These are phyloP conservation scores for Paratrimastix pyriformis DNA, from an alignment of 78 protist genomes.

Conservation along the genomic window DNA sequence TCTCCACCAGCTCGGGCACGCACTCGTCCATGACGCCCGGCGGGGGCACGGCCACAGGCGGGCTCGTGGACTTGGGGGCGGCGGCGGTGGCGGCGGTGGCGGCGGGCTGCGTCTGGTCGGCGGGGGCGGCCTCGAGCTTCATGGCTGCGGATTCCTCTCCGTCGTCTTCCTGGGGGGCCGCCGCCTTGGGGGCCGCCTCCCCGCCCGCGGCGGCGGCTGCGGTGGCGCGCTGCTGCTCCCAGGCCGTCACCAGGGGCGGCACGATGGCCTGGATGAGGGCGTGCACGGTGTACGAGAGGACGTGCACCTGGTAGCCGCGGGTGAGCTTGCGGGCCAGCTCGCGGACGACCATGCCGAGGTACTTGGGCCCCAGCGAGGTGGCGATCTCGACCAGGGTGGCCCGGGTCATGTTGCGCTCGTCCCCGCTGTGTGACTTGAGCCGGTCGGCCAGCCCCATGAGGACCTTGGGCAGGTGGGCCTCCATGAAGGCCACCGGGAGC, in stretches of 20 bases:
- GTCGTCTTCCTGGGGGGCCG: not conserved
- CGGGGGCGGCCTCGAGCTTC: not conserved
- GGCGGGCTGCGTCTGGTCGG: not conserved
- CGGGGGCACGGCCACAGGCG: not conserved
- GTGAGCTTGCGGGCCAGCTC: slow-evolving; percentile 1
- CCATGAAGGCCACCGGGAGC: not conserved
- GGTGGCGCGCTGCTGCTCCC: not conserved
- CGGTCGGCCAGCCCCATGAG: not conserved
- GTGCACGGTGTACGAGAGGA: not conserved
- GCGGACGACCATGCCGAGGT: not conserved
- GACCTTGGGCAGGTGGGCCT: not conserved
- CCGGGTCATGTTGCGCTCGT: not conserved
- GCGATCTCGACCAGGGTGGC: not conserved
- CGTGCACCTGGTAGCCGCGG: slow-evolving; percentile 6
- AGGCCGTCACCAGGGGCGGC: not conserved
- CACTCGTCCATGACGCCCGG: not conserved
- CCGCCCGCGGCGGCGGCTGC: not conserved
- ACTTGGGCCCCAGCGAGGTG: not conserved
- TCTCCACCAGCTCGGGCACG: not conserved
- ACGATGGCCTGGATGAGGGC: not conserved
- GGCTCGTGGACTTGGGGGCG: not conserved
- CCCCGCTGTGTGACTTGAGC: not conserved
- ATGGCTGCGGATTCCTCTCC: not conserved
- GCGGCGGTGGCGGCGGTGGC: not conserved
- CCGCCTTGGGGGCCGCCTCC: not conserved